Base-by-base conservation (phyloP, 768 basidiomycete species). In the Phanerochaete sordida region DNA sequence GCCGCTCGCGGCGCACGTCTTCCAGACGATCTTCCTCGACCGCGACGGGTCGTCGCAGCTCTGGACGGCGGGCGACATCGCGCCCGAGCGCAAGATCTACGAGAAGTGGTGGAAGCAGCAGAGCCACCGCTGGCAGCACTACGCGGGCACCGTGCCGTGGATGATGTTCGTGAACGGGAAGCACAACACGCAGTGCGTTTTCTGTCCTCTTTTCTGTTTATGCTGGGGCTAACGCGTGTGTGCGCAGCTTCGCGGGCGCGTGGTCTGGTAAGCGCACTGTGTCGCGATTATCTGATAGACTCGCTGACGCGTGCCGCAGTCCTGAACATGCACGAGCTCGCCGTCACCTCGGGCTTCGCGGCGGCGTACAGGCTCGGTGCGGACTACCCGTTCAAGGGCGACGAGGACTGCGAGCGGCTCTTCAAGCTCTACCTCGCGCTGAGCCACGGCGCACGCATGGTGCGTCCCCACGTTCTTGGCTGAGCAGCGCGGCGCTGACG, bases 41-140 rank as follows among this genome's bases (percentile, higher is more conserved):
- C 72, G 72, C 35, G 75, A 76, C 30, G 74, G 74, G 11, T 77
- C 74, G 21, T 65, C 71, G 44, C 52, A 72, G 19, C 66, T 77
- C 35, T 82, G 79, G 79, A 78, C 77, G 5, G 73, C 73, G 63
- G 68, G 66, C 30, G 77, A 77, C 43, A 80, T 82, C 53, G 60
- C 70, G 15, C 66, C 67, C 35, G 70, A 76, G 21, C 72, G 75
- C 64, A 66, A 75, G 33, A 77, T 81, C 28, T 51, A 71, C 64
- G 73, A 79, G 67, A 79, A 80, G 65, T 79, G 77, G 79, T 81
- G 80, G 81, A 81, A 81, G 66, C 81, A 81, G 65, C 79, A 79
- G 66, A 77, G 77, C 53, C 79, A 81, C 63, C 74, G 79, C 24
- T 81, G 79, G 79, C 79, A 80, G 66, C 76, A 78, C 59, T 77